These are phyloP conservation scores for Fagopyrum tataricum DNA, from an alignment of 148 eudicot genomes.

Conservation along the genomic window DNA sequence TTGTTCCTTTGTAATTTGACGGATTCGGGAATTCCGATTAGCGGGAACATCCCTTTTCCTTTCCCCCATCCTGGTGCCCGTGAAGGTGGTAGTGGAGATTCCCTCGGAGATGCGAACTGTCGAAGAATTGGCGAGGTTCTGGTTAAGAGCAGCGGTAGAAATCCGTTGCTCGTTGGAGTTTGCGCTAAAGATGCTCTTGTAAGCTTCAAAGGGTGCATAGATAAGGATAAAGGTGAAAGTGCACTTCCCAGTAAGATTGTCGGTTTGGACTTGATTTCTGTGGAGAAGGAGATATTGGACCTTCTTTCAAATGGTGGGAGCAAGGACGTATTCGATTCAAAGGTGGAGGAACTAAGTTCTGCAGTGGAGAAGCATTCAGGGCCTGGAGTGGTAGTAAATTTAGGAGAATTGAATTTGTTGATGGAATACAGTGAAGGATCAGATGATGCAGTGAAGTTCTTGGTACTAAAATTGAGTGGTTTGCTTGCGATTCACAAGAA, in stretches of 20 bases:
- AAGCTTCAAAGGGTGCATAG: constrained; percentile 28
- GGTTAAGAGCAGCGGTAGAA: constrained; percentile 29
- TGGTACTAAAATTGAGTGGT: constrained; percentile 30
- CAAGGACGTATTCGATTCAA: constrained; percentile 31
- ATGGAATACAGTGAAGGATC: constrained; percentile 20
- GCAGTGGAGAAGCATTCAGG: constrained; percentile 22
- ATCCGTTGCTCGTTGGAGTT: constrained; percentile 65
- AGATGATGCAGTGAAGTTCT: constrained; percentile 22
- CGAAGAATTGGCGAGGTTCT: constrained; percentile 52
- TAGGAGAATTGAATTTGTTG: constrained; percentile 59
- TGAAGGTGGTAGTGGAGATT: constrained; percentile 3
- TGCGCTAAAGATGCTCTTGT: constrained; percentile 43
- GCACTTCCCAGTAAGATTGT: constrained; percentile 34
- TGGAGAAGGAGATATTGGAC: constrained; percentile 45
- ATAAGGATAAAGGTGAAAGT: constrained; percentile 19
- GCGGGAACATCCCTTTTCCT: constrained; percentile 24
- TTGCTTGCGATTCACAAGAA: constrained; percentile 35
- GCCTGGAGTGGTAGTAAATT: constrained; percentile 30
- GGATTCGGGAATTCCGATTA: constrained; percentile 22
- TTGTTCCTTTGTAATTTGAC: constrained; percentile 38
- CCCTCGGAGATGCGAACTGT: constrained; percentile 36
- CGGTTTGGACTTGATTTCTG: constrained; percentile 35
- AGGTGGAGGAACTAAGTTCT: constrained; percentile 36
- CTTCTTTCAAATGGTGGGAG: constrained; percentile 21
- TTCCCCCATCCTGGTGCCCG: constrained; percentile 17